Conservation (phyloP, 495 filamentous ascomycete genomes). For the Polyplosphaeria fusca region DNA sequence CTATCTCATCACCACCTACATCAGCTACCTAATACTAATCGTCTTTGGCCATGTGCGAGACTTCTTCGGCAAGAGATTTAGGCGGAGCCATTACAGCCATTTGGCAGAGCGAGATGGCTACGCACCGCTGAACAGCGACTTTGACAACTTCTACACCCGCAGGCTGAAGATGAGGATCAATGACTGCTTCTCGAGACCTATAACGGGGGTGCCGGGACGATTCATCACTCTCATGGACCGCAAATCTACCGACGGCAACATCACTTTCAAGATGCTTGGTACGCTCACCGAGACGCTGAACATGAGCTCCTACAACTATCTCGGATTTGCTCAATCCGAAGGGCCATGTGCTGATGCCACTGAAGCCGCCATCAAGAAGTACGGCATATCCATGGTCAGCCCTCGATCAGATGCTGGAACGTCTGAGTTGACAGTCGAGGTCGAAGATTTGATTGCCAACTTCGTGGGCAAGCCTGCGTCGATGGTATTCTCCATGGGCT, state of each 20-base stretch:
- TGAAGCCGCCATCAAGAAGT: constrained; percentile 78
- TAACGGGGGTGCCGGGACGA: constrained; percentile 88
- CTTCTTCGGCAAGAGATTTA: constrained; percentile 96
- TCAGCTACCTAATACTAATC: constrained; percentile 94
- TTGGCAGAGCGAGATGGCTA: constrained; percentile 82
- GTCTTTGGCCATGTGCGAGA: constrained; percentile 92
- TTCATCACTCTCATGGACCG: constrained; percentile 91
- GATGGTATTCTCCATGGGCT: constrained; percentile 99
- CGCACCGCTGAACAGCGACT: constrained; percentile 95
- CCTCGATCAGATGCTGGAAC: constrained; percentile 81
- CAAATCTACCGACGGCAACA: constrained; percentile 81
- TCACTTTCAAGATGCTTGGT: constrained; percentile 79
- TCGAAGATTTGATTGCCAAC: constrained; percentile 80
- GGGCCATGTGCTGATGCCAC: constrained; percentile 94
- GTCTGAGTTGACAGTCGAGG: constrained; percentile 79
- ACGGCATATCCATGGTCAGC: constrained; percentile 76
- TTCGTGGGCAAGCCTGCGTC: constrained; percentile 92
- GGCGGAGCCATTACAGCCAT: constrained; percentile 76
- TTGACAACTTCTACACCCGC: constrained; percentile 96
- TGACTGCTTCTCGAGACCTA: constrained; percentile 90
- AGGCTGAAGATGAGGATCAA: constrained; percentile 90
- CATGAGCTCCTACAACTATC: constrained; percentile 98
- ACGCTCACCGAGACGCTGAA: constrained; percentile 95
- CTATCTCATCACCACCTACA: constrained; percentile 92
- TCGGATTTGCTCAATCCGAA: constrained; percentile 96